Evolutionary conservation across 345 rosid species (phyloP), one percentile per base, ranked within the genome.

Genomic region (Rhodamnia argentea): DNA sequence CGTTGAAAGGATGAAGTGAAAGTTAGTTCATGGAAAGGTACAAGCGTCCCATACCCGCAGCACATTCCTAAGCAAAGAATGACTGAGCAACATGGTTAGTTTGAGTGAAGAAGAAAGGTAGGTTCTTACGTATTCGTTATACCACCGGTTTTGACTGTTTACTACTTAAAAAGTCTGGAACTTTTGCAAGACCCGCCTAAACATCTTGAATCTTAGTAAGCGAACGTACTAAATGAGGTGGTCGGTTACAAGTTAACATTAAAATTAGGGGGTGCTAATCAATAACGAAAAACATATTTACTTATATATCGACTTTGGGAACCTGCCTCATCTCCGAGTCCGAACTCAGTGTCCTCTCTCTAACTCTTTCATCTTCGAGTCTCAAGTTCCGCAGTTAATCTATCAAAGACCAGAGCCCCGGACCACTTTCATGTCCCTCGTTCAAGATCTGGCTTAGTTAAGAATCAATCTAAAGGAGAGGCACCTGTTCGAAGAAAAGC

Each of bases 241-340:
- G 4, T 6, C 14, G 10, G 10, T 62, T 27, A 27, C 10, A 29
- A 14, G 16, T 27, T 7, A 14, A 60, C 20, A 60, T 27, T 0
- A 60, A 27, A 14, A 27, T 14, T 27, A 27, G 5, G 0, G 5
- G 37, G 10, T 27, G 0, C 7, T 1, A 37, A 62, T 62, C 40
- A 13, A 16, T 14, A 14, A 5, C 2, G 2, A 1, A 1, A 5
- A 14, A 27, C 5, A 62, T 4, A 7, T 27, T 62, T 18, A 2
- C 75, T 14, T 3, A 27, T 1, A 6, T 1, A 27, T 27, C 0
- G 7, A 1, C 0, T 3, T 2, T 14, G 2, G 0, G 3, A 62
- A 62, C 23, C 32, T 0, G 12, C 29, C 12, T 7, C 4, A 27
- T 29, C 42, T 7, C 16, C 2, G 0, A 14, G 37, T 62, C 5